Percentiles rank a stretch among this genome's conserved stretches.
Conservation (phyloP, 1,139 yeast species). For the Suhomyces yuchorum region DNA sequence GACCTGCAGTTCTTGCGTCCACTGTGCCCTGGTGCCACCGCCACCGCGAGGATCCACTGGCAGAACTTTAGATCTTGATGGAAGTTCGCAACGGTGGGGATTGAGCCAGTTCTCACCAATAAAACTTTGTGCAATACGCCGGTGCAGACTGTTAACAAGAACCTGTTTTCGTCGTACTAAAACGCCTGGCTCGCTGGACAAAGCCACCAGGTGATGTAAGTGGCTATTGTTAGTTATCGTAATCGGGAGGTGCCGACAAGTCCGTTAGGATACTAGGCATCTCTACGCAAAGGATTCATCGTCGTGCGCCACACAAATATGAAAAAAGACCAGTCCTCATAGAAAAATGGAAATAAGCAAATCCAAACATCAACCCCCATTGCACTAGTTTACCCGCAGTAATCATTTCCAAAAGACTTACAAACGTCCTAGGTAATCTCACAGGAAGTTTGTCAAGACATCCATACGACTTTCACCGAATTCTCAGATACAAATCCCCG, state of each 20-base stretch:
- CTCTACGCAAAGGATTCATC: background rate
- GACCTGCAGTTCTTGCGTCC: background rate
- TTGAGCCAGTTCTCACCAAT: background rate
- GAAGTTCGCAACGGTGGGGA: background rate
- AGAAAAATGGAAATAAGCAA: constrained; percentile 8
- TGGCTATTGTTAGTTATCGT: background rate
- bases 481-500: background rate
- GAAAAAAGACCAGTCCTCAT: constrained; percentile 4
- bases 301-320: constrained; percentile 5
- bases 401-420: background rate
- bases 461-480: background rate
- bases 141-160: background rate
- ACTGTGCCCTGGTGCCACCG: background rate
- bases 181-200: background rate
- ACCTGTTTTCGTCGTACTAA: background rate
- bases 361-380: background rate
- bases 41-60: background rate
- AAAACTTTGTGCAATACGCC: background rate
- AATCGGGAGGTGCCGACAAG: background rate
- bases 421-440: background rate
- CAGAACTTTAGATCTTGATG: background rate
- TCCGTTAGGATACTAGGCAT: background rate
- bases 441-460: background rate
- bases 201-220: background rate
- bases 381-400: background rate